Evolutionary conservation across 2,329 filamentous ascomycete species (phyloP), one percentile per base, ranked within the genome.

Genomic region (Pseudogymnoascus sp.): DNA sequence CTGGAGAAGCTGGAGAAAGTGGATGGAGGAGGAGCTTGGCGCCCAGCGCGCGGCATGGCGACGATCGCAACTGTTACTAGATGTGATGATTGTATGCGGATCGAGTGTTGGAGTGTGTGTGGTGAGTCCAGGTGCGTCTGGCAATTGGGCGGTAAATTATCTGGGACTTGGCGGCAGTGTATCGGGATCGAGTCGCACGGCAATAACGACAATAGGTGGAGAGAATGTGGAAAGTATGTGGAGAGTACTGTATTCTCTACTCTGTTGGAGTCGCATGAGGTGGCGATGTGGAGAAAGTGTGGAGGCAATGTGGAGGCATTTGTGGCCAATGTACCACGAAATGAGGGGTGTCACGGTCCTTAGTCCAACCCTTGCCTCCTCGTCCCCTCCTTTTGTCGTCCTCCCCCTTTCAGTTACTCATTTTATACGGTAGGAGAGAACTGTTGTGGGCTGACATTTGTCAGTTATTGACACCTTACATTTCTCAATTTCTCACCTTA

Each of bases 21-120:
- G 49, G 49, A 33, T 33, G 16, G 8, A 9, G 16, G 30, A 30
- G n/a, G 14, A 12, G 9, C 49, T 55, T 55, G 49, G 49, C 49
- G 49, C 28, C 49, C 0, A 33, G 28, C 1, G 5, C 4, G 28
- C 49, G 49, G 49, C 49, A 55, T 55, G 25, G 12, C 6, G 49
- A 55, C 28, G 28, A 55, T 55, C 49, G 28, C 49, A 55, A 55
- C 49, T 55, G 49, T 55, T 55, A 55, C 49, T n/a, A 55, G 49
- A 55, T 33, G n/a, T 12, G 49, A 55, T 12, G 49, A 55, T 55
- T 55, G n/a, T 33, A 12, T 55, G 49, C 5, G 22, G 25, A 7
- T 55, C 25, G 45, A 30, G n/a, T 16, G 45, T 52, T n/a, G n/a
- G 22, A 7, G 23, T 45, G 14, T 30, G 25, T 33, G 45, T 19